Conservation (phyloP, 441 rosid species). For the Erysimum pusillum region DNA sequence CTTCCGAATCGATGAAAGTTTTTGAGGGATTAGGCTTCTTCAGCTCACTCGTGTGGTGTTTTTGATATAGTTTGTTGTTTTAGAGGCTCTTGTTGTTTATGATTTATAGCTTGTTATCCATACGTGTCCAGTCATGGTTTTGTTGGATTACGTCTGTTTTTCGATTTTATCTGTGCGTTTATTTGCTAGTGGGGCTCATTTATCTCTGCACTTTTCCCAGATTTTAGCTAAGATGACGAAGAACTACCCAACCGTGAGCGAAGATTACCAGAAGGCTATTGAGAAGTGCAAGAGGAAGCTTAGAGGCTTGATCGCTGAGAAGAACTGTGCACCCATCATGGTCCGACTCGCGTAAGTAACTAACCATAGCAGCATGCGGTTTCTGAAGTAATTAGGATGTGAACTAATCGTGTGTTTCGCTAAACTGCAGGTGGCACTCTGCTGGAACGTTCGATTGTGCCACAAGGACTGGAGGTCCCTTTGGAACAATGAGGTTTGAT, state of each 20-base stretch:
- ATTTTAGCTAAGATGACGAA: constrained; percentile 66
- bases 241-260: constrained; percentile 83
- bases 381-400: neutral
- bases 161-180: neutral
- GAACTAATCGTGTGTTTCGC: neutral
- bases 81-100: neutral
- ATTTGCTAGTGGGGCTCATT: constrained; percentile 16
- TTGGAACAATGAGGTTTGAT: constrained; percentile 78
- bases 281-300: constrained; percentile 90
- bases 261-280: constrained; percentile 77
- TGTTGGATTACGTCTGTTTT: neutral
- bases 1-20: neutral
- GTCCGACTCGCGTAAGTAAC: constrained; percentile 85
- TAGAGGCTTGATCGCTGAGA: constrained; percentile 87
- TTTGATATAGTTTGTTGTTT: no score
- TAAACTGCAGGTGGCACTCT: constrained; percentile 84
- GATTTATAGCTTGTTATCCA: neutral
- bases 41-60: constrained; percentile 2
- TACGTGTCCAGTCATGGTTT: neutral
- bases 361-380: neutral
- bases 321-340: constrained; percentile 93
- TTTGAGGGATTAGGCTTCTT: constrained; percentile 13
- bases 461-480: constrained; percentile 89
- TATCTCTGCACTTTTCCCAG: constrained; percentile 6
- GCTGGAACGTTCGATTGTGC: constrained; percentile 89